Percentiles rank a stretch among this genome's conserved stretches.
Evolutionary conservation across 148 eudicot species (phyloP).

Genomic region (Heliamphora exappendiculata): DNA sequence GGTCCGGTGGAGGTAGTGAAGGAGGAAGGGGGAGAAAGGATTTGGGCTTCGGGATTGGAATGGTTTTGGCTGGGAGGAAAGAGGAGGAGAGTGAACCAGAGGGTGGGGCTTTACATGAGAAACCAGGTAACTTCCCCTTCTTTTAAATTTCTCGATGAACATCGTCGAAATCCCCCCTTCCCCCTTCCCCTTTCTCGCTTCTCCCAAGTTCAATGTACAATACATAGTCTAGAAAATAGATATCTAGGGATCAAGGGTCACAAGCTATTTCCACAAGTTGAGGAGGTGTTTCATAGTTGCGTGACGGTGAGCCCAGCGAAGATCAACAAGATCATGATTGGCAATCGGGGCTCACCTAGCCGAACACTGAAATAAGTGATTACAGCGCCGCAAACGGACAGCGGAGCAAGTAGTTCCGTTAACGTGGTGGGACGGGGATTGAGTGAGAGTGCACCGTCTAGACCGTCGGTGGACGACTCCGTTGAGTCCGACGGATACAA

Average conservation of each 20-base stretch:
- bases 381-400: constrained; percentile 48
- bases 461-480: constrained; percentile 19
- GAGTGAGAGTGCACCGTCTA: constrained; percentile 12
- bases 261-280: constrained; percentile 74
- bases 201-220: too few relatives aligned
- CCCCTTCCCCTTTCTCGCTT: too few relatives aligned
- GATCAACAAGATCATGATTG: constrained; percentile 74
- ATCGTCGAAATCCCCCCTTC: too few relatives aligned
- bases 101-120: constrained; percentile 77
- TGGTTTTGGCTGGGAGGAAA: constrained; percentile 43
- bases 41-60: constrained; percentile 27
- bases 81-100: constrained; percentile 51
- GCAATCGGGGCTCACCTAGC: constrained; percentile 71
- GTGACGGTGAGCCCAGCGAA: constrained; percentile 73
- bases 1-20: constrained; percentile 79
- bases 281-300: constrained; percentile 59
- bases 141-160: too few relatives aligned
- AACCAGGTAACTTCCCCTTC: too few relatives aligned
- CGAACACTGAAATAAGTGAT: constrained; percentile 78
- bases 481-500: constrained; percentile 36
- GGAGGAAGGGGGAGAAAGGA: constrained; percentile 54
- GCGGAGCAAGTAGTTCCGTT: constrained; percentile 15
- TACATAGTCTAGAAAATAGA: constrained; percentile 51
- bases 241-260: constrained; percentile 75
- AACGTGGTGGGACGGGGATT: constrained; percentile 19